Base-by-base conservation (phyloP, 1,139 yeast species). In the Saccharomycopsis hybrid region DNA sequence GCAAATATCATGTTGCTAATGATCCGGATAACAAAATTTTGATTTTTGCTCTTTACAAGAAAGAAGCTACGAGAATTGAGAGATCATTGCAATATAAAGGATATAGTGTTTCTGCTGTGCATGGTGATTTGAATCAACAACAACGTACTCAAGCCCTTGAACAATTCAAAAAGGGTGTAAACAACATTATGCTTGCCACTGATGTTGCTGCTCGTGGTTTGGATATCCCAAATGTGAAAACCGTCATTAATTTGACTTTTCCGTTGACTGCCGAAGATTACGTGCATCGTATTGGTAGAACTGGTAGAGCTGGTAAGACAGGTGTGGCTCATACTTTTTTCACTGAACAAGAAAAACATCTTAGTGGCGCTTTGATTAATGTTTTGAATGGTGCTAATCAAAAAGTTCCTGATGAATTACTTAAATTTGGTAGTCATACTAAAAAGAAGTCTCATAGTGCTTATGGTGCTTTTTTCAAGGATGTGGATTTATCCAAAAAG, bases 141-240 rank as follows among this genome's bases (percentile, higher is more conserved):
- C 97, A 92, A 69, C 83, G 99, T 70, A 85, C 96, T 2, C 78
- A 73, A 58, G 96, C 99, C 2, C 72, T 92, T 56, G 83, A 81
- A 46, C 81, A 82, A 57, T 92, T 92, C 76, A 94, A 94, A 68
- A 66, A 75, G 33, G 98, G 98, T 41, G 75, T 76, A 48, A 76
- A 85, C 54, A 83, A 78, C 60, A 71, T 92, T 50, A 70, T 92
- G 64, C 75, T 92, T 60, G 99, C 99, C 38, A 92, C 99, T 1
- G 98, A 94, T 72, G 99, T 92, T 50, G 99, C 99, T 43, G 98
- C 98, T 36, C 80, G 99, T 72, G 99, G 99, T 56, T 77, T 92
- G 59, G 99, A 92, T 68, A 92, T 92, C 60, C 98, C 99, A 47
- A 88, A 94, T 60, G 99, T 92, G 58, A 92, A 90, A 67, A 87